These are phyloP conservation scores for Phaffomyces antillensis DNA, from an alignment of 805 yeast genomes.

Conservation along the genomic window DNA sequence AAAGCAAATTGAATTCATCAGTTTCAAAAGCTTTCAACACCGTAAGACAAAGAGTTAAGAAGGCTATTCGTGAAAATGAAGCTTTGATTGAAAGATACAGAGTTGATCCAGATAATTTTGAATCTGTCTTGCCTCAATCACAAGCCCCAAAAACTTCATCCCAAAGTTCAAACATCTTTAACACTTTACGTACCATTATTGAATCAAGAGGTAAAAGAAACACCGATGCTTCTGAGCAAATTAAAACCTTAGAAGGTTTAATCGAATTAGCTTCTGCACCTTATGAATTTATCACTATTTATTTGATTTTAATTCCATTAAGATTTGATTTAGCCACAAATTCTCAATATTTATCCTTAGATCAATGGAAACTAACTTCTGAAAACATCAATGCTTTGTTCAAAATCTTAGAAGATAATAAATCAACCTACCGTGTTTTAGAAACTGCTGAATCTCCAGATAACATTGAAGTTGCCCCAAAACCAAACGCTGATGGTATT, in stretches of 20 bases:
- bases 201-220: conserved; percentile 96
- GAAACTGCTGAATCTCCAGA: conserved; percentile 69
- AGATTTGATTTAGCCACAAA: conserved; percentile 75
- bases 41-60: conserved; percentile 80
- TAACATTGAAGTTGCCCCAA: conserved; percentile 67
- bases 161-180: conserved; percentile 43
- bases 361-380: conserved; percentile 71
- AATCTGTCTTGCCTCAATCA: conserved; percentile 27
- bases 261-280: conserved; percentile 41
- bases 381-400: conserved; percentile 57
- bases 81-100: conserved; percentile 51
- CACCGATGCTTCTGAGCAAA: conserved; percentile 76
- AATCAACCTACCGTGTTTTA: conserved; percentile 53
- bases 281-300: conserved; percentile 72
- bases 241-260: conserved; percentile 59
- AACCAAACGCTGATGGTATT: conserved; percentile 56
- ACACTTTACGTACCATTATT: conserved; percentile 62
- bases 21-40: conserved; percentile 84
- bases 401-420: conserved; percentile 58
- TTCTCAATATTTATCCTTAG: conserved; percentile 66
- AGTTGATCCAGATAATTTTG: conserved; percentile 69
- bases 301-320: conserved; percentile 76
- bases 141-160: conserved; percentile 28
- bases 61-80: conserved; percentile 65
- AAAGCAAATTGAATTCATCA: conserved; percentile 72